Evolutionary conservation across 1,284 basidiomycete species (phyloP), one percentile per base, ranked within the genome.

Genomic region (Athelia psychrophila): DNA sequence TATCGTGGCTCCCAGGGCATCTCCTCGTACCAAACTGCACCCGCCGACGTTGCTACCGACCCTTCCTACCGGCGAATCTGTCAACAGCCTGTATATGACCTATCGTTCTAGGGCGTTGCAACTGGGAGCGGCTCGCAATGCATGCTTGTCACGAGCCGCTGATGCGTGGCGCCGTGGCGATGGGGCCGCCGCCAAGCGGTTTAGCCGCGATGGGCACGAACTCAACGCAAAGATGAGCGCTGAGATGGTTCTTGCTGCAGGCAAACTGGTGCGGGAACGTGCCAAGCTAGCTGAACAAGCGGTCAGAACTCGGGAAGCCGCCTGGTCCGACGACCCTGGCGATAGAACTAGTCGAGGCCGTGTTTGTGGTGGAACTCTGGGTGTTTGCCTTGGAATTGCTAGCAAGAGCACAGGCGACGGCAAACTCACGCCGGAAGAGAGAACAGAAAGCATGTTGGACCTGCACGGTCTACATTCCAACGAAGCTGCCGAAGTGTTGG

Each of bases 141-240:
- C 93, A 12, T 96, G 93, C 64, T 79, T 99, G n/a, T 93, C 91
- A 2, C 85, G 93, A 44, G 96, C 96, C 3, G 94, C 96, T 1
- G 94, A 98, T 64, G 94, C 95, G 2, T 98, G 93, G 89, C 79
- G 93, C 44, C 81, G 91, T 12, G 95, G 95, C 3, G 95, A 99
- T 59, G 95, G 95, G 2, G 93, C 93, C 0, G 90, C 91, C 0
- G 96, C 96, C 20, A 96, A 97, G 68, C 79, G 93, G 46, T 98
- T 95, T 73, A 93, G 88, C 59, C 76, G 91, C 36, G 95, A 98
- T 65, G 96, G 95, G 3, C 93, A 96, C 61, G 91, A 94, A 44
- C 73, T 98, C 54, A 98, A 98, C 64, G 83, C 83, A 36, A 90
- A 91, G 67, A 96, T 98, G 90, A 76, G 83, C 44, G 77, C 75